Percentiles rank a stretch among this genome's conserved stretches.
Conservation (phyloP, 1,284 basidiomycete species). For the Mycosarcoma maydis region DNA sequence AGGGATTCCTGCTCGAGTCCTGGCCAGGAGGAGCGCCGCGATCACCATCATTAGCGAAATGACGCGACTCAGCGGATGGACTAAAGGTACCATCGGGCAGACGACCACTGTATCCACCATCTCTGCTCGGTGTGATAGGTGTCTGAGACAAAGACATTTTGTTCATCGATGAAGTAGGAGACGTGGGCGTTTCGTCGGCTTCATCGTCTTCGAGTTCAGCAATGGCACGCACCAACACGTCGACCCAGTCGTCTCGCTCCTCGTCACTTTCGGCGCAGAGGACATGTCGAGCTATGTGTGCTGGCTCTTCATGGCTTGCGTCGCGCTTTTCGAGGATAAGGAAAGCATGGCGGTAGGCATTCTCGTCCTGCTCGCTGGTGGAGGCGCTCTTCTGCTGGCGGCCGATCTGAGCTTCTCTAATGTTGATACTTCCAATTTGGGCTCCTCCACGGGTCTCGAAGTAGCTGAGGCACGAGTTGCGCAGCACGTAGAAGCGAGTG, state of each 20-base stretch:
- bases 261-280: constrained; percentile 93
- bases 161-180: constrained; percentile 39
- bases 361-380: constrained; percentile 74
- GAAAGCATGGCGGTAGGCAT: constrained; percentile 95
- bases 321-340: constrained; percentile 88
- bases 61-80: constrained; percentile 23
- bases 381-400: constrained; percentile 72
- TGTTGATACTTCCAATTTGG: constrained; percentile 85
- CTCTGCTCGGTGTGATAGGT: constrained; percentile 14
- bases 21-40: constrained; percentile 9
- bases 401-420: constrained; percentile 87
- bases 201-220: constrained; percentile 38
- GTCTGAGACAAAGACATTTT: constrained; percentile 34
- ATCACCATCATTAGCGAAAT: constrained; percentile 11
- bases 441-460: constrained; percentile 86
- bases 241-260: constrained; percentile 93
- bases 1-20: constrained; percentile 12
- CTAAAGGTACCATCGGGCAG: constrained; percentile 25
- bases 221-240: constrained; percentile 75
- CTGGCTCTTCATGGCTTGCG: constrained; percentile 40
- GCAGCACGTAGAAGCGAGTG: constrained; percentile 88
- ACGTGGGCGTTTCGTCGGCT: constrained; percentile 21
- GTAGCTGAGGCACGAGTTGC: constrained; percentile 84
- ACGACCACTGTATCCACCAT: constrained; percentile 16
- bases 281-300: constrained; percentile 83